phyloP scores from a whole-genome alignment of 1,139 yeast species.

The Taiozyma onychis region DNA sequence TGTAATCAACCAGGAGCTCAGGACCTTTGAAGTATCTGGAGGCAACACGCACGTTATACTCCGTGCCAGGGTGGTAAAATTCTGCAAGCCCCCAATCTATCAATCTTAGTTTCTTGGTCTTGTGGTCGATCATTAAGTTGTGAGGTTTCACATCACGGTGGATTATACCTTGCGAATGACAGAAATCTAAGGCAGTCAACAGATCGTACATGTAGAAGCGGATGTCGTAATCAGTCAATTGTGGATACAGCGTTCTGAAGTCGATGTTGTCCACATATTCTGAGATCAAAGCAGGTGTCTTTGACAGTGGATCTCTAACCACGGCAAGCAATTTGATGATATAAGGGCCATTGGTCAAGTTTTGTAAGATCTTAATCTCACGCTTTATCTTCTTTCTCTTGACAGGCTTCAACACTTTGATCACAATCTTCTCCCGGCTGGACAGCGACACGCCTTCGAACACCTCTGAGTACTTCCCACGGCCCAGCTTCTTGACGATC shows the following conservation, averaged over 20 bases:
- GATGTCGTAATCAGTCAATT: constrained; percentile 55
- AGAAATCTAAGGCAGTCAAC: constrained; percentile 65
- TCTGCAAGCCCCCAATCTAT: constrained; percentile 88
- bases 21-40: constrained; percentile 81
- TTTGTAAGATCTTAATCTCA: constrained; percentile 70
- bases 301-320: constrained; percentile 67
- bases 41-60: constrained; percentile 76
- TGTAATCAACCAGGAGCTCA: constrained; percentile 65
- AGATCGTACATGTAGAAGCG: constrained; percentile 67
- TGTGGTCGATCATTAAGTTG: constrained; percentile 78
- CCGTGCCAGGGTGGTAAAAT: constrained; percentile 73
- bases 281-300: constrained; percentile 71
- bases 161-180: constrained; percentile 80
- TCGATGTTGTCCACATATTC: constrained; percentile 70
- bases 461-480: constrained; percentile 79
- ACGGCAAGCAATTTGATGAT: constrained; percentile 64
- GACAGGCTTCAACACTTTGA: constrained; percentile 75
- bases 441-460: constrained; percentile 54
- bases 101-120: constrained; percentile 52
- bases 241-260: constrained; percentile 66
- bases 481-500: constrained; percentile 63
- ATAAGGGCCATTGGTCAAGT: constrained; percentile 71
- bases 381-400: constrained; percentile 74
- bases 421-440: constrained; percentile 41
- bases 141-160: constrained; percentile 85